phyloP scores from a whole-genome alignment of 2,329 filamentous ascomycete genomes.

The Leptodontidium sp. region DNA sequence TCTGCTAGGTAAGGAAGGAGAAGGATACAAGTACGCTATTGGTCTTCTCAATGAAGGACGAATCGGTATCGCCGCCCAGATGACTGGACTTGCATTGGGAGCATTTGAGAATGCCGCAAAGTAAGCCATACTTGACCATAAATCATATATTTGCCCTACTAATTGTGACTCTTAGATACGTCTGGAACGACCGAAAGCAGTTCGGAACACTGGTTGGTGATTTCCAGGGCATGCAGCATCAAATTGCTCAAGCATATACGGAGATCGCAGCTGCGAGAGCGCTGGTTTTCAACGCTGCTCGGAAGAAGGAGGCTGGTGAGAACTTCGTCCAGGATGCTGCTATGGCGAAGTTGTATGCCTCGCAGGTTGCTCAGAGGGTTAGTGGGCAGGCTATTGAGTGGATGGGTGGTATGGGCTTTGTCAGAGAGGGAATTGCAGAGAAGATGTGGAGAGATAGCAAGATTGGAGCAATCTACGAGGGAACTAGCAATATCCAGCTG shows the following conservation, averaged over 20 bases:
- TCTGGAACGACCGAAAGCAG: constrained; percentile 98
- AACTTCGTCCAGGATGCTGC: constrained; percentile 95
- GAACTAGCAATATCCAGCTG: constrained; percentile 80
- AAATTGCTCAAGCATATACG: constrained; percentile 93
- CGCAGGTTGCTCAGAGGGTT: constrained; percentile 89
- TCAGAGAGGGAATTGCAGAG: constrained; percentile 93
- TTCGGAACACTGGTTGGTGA: constrained; percentile 93
- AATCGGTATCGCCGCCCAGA: constrained; percentile 97
- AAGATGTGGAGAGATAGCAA: constrained; percentile 98
- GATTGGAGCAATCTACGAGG: constrained; percentile 98
- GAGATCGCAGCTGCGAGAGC: constrained; percentile 92
- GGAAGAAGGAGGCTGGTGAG: constrained; percentile 97
- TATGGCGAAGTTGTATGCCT: constrained; percentile 97
- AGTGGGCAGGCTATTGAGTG: constrained; percentile 90
- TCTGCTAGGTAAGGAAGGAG: constrained; percentile 84
- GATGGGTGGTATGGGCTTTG: constrained; percentile 99
- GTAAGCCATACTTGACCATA: constrained; percentile 51
- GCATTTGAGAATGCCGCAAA: constrained; percentile 93
- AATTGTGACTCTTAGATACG: constrained; percentile 65
- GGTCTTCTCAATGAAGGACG: constrained; percentile 92
- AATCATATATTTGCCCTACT: constrained; percentile 22
- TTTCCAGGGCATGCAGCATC: constrained; percentile 99
- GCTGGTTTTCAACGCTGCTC: constrained; percentile 92
- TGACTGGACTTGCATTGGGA: constrained; percentile 95
- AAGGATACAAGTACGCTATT: constrained; percentile 99